Percentiles rank a stretch among this genome's conserved stretches.
Conservation (phyloP, 768 basidiomycete genomes). For the Mycena polygramma region DNA sequence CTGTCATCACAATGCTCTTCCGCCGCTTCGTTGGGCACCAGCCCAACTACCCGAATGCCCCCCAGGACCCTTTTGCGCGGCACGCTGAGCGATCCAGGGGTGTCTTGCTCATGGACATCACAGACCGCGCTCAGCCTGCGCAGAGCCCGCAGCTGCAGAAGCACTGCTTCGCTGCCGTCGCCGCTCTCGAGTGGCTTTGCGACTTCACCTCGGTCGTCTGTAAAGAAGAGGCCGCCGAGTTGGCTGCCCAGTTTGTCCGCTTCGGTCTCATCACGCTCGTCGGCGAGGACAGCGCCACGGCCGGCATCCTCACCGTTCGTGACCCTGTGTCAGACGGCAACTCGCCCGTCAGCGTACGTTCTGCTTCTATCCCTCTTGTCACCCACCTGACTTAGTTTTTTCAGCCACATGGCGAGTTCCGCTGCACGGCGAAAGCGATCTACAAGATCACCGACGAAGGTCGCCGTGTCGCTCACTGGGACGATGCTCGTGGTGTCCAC, state of each 20-base stretch:
- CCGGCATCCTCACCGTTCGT: slow-evolving; percentile 92
- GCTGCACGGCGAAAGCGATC: slow-evolving; percentile 94
- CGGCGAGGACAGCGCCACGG: slow-evolving; percentile 91
- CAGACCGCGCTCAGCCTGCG: slow-evolving; percentile 73
- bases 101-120: slow-evolving; percentile 76
- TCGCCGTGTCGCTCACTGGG: slow-evolving; percentile 87
- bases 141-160: slow-evolving; percentile 64
- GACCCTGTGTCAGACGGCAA: slow-evolving; percentile 82
- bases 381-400: slow-evolving; percentile 29
- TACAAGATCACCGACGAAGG: slow-evolving; percentile 97
- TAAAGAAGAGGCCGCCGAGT: slow-evolving; percentile 96
- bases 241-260: slow-evolving; percentile 97
- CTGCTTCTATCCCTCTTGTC: slow-evolving; percentile 15
- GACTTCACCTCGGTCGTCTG: slow-evolving; percentile 98
- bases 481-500: too few relatives aligned
- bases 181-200: slow-evolving; percentile 95
- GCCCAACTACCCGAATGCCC: slow-evolving; percentile 79
- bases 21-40: slow-evolving; percentile 92
- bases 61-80: slow-evolving; percentile 73
- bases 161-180: slow-evolving; percentile 87
- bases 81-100: slow-evolving; percentile 87
- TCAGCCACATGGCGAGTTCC: slow-evolving; percentile 97
- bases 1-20: slow-evolving; percentile 96
- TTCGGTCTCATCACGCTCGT: slow-evolving; percentile 92
- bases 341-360: slow-evolving; percentile 78